These are phyloP conservation scores for Ulmus americana DNA, from an alignment of 331 rosid species.

Conservation along the genomic window DNA sequence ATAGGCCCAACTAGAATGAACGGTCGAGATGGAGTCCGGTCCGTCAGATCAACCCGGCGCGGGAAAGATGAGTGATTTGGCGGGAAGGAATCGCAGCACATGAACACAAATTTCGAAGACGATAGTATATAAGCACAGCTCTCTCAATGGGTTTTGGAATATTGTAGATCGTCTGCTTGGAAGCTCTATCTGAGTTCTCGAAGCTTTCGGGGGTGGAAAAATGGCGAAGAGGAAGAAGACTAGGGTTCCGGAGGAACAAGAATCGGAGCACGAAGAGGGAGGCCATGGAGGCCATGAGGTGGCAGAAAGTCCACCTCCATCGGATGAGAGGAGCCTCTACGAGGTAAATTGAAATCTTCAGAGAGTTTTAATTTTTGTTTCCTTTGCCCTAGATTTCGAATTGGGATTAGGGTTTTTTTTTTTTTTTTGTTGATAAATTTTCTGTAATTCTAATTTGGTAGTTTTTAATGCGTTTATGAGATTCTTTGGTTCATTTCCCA, in stretches of 20 bases:
- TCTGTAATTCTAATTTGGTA: background rate
- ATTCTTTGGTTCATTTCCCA: background rate
- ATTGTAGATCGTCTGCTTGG: background rate
- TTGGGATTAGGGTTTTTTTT: background rate
- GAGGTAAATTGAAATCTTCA: slow-evolving; percentile 33
- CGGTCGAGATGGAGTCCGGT: background rate
- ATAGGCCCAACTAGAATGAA: background rate
- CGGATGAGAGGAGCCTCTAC: slow-evolving; percentile 44
- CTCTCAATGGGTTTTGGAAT: background rate
- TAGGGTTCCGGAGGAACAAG: slow-evolving; percentile 54
- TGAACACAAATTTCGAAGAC: background rate
- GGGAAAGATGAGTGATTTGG: slow-evolving; percentile 23
- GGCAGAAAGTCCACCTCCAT: slow-evolving; percentile 23
- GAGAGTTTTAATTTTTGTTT: background rate
- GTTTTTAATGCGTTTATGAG: background rate
- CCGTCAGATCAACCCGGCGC: slow-evolving; percentile 6
- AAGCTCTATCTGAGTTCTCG: background rate
- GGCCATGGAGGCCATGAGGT: slow-evolving; percentile 11
- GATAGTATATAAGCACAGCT: background rate
- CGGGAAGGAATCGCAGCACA: slow-evolving; percentile 21
- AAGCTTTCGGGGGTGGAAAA: background rate
- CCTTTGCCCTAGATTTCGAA: background rate
- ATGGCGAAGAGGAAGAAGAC: slow-evolving; percentile 59
- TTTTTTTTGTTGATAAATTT: background rate
- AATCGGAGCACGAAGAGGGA: slow-evolving; percentile 16